Evolutionary conservation across 768 basidiomycete genomes (phyloP).

Genomic region (Harrya chromipes): DNA sequence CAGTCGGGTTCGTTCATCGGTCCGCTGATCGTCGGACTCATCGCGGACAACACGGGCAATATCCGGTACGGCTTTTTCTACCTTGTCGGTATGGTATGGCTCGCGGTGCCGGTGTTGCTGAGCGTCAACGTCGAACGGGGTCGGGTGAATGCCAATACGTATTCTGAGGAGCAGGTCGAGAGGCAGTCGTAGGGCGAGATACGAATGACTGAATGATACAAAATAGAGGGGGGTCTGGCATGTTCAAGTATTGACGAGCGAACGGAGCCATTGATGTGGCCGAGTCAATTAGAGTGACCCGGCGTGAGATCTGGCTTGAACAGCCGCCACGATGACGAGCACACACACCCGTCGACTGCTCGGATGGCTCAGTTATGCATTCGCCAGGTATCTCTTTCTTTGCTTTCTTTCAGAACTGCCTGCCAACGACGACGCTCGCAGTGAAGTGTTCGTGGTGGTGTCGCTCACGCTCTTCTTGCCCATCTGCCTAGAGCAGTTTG

Average conservation of each 20-base stretch:
- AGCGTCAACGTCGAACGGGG: constrained; percentile 72
- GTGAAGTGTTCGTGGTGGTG: constrained; percentile 80
- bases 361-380: constrained; percentile 85
- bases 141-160: constrained; percentile 43
- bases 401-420: neutral
- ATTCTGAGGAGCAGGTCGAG: constrained; percentile 18
- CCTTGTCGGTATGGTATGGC: constrained; percentile 75
- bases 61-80: constrained; percentile 92
- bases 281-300: too few relatives aligned
- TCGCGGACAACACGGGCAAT: constrained; percentile 86
- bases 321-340: constrained; percentile 7
- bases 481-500: constrained; percentile 84
- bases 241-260: too few relatives aligned
- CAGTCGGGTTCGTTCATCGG: constrained; percentile 92
- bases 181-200: neutral
- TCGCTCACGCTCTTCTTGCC: constrained; percentile 80
- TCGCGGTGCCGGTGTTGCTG: constrained; percentile 72
- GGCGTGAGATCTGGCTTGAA: neutral
- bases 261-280: too few relatives aligned
- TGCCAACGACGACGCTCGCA: constrained; percentile 24
- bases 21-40: constrained; percentile 81
- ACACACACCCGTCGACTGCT: constrained; percentile 38
- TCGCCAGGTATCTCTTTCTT: constrained; percentile 56
- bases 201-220: too few relatives aligned
- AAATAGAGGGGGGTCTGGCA: too few relatives aligned